A percentile compares a stretch with the other conserved stretches of the same genome.
Conservation (phyloP, 257 asterid species). For the Penstemon barbatus region DNA sequence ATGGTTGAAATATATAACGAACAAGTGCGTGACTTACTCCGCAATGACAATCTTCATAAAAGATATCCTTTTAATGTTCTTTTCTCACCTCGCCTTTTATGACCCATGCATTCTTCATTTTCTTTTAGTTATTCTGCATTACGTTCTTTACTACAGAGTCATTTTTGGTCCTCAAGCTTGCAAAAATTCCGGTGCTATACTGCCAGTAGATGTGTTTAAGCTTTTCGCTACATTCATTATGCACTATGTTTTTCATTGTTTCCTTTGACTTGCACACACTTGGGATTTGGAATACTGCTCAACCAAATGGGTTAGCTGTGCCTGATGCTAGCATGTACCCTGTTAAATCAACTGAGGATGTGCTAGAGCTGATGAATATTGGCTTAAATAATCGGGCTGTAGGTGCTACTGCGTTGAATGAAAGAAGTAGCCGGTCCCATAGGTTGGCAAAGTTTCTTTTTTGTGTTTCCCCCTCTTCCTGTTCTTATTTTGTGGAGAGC, state of each 20-base stretch:
- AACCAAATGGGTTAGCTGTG: constrained; percentile 94
- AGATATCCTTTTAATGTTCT: constrained; percentile 66
- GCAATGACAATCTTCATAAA: constrained; percentile 58
- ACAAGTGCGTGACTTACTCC: constrained; percentile 92
- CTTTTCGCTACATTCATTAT: not conserved
- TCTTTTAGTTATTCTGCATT: not conserved
- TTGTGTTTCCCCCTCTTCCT: not conserved
- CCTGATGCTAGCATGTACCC: constrained; percentile 97
- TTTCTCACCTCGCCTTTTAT: constrained; percentile 1
- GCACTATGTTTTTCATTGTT: constrained; percentile 25
- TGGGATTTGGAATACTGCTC: constrained; percentile 89
- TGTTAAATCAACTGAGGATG: constrained; percentile 78
- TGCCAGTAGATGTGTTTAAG: no score
- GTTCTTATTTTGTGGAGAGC: not conserved
- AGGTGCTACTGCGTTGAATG: constrained; percentile 92
- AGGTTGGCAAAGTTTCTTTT: constrained; percentile 44
- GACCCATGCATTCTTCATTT: constrained; percentile 19
- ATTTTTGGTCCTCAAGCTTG: not conserved
- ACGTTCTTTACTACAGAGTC: constrained; percentile 9
- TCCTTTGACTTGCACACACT: constrained; percentile 88
- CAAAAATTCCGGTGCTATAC: constrained; percentile 9
- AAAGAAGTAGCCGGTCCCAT: constrained; percentile 97
- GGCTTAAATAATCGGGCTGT: constrained; percentile 88
- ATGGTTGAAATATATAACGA: constrained; percentile 97
- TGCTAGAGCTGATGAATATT: constrained; percentile 75